phyloP scores from a whole-genome alignment of 169 alveolate genomes.

The Plasmodium relictum region DNA sequence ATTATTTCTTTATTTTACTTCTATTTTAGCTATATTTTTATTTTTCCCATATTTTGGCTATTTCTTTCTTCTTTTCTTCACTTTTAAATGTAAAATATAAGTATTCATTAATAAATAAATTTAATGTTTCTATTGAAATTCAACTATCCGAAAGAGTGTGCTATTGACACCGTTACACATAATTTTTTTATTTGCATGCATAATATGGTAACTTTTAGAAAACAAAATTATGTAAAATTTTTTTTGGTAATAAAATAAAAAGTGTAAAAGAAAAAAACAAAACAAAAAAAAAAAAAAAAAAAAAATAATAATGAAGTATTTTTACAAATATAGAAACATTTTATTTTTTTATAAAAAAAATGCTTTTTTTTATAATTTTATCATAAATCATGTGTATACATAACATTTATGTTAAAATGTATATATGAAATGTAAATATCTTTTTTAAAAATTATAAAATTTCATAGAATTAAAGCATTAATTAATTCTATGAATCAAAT shows the following conservation, averaged over 20 bases:
- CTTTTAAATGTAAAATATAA: too few relatives aligned
- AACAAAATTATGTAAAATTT: not conserved
- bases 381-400: not conserved
- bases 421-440: not conserved
- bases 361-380: not conserved
- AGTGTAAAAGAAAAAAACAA: not conserved
- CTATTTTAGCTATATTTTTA: too few relatives aligned
- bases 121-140: not conserved
- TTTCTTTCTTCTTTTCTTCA: too few relatives aligned
- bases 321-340: constrained; percentile 1
- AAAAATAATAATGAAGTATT: not conserved
- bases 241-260: not conserved
- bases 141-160: not conserved
- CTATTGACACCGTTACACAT: constrained; percentile 5
- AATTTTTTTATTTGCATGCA: constrained; percentile 4
- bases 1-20: too few relatives aligned
- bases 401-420: not conserved
- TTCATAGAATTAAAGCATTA: constrained; percentile 1
- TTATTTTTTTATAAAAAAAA: not conserved
- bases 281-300: too few relatives aligned
- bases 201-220: constrained; percentile 1
- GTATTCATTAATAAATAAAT: not conserved
- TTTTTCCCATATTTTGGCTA: too few relatives aligned
- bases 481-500: not conserved
- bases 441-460: not conserved